Evolutionary conservation across 1,284 basidiomycete species (phyloP), one percentile per base, ranked within the genome.

Genomic region (Puccinia novopanici): DNA sequence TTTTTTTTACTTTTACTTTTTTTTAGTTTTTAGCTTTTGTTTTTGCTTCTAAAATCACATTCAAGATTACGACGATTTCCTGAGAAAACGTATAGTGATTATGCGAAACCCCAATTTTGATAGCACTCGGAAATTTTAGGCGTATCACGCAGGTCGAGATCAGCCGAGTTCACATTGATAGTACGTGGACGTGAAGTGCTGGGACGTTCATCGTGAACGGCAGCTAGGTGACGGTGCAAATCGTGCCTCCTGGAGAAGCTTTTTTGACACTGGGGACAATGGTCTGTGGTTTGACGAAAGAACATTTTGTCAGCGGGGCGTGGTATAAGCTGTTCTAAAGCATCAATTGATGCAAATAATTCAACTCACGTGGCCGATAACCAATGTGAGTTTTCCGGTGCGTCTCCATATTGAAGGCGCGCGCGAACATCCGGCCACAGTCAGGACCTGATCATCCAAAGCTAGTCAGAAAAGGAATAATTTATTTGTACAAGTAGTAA

Each of bases 361-460:
- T n/a, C 17, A 63, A 68, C 79, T 80, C 50, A 80, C 79, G 63
- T 34, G 79, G 79, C 17, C 79, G 71, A 48, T 80, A 75, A 61
- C 79, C 79, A 54, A 80, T 55, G 65, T 80, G 79, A 45, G 79
- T 80, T 65, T 80, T 80, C 19, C 79, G 59, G 45, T 80, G 79
- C n/a, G 79, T 80, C 68, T 80, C 79, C 79, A 80, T 80, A 34
- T 80, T 80, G 27, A 80, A 80, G 13, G 79, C 79, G 57, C 79
- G 70, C 13, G 79, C 79, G 50, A 80, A 80, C 72, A 74, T 80
- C 22, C 79, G 70, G 13, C 79, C 79, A 24, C 79, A 80, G 42
- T 80, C 79, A 34, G 79, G 79, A 68, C 79, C 79, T 80, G 27
- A 37, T 13, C 55, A 34, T 48, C 52, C 27, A 27, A 50, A 5